These are phyloP conservation scores for Vicia sativa DNA, from an alignment of 306 rosid genomes.

Conservation along the genomic window DNA sequence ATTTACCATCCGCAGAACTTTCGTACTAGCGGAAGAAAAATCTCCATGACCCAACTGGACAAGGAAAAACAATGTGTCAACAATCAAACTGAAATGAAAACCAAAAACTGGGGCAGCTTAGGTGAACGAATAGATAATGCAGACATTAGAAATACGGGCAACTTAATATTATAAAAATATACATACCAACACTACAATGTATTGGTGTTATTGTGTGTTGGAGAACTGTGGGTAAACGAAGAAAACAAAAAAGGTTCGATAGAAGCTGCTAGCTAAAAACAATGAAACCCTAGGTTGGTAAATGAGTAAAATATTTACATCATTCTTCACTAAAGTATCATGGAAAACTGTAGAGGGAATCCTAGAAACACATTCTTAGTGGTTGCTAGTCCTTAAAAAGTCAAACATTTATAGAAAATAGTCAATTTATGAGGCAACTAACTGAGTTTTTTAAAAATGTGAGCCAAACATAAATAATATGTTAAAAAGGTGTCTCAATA, in stretches of 20 bases:
- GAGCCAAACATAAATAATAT: background rate
- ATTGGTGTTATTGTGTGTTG: background rate
- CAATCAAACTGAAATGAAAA: conserved; percentile 28
- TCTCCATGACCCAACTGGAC: conserved; percentile 83
- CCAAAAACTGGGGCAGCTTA: conserved; percentile 31
- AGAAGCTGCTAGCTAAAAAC: conserved; percentile 4
- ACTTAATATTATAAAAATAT: conserved; percentile 14
- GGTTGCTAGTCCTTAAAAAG: background rate
- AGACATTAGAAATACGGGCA: conserved; percentile 5
- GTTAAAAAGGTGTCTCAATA: background rate
- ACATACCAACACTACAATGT: background rate
- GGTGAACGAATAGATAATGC: conserved; percentile 18
- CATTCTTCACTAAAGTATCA: conserved; percentile 9
- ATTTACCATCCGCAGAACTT: conserved; percentile 94
- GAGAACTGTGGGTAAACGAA: background rate
- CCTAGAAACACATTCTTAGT: background rate
- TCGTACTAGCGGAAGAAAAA: conserved; percentile 77
- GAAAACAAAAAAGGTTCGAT: conserved; percentile 3
- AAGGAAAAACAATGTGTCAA: conserved; percentile 33
- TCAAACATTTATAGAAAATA: background rate
- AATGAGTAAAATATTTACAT: background rate
- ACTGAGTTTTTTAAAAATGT: background rate
- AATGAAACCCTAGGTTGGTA: conserved; percentile 30
- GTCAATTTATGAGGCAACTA: background rate
- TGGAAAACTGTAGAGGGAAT: background rate